These are phyloP conservation scores for Kodamaea leandrae DNA, from an alignment of 805 yeast species.

Conservation along the genomic window DNA sequence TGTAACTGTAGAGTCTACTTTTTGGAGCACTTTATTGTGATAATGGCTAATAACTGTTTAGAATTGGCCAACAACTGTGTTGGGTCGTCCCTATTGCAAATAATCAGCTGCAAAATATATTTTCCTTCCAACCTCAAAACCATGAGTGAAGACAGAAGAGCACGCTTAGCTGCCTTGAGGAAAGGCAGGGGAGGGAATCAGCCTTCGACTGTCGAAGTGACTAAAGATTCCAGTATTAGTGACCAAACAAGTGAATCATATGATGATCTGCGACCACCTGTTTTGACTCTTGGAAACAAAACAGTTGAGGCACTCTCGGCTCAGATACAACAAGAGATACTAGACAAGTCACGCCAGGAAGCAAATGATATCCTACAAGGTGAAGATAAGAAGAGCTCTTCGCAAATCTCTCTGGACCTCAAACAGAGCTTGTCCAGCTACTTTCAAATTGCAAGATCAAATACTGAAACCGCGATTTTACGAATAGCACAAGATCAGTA, in stretches of 20 bases:
- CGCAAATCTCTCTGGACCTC: slow-evolving; percentile 31
- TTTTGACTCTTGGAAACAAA: slow-evolving; percentile 13
- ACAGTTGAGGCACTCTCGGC: slow-evolving; percentile 28
- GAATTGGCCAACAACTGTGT: too few species aligned
- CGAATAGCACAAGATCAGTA: slow-evolving; percentile 26
- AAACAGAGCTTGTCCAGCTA: slow-evolving; percentile 26
- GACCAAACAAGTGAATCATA: too few species aligned
- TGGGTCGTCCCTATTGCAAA: too few species aligned
- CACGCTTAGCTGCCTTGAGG: slow-evolving; percentile 8
- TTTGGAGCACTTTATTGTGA: too few species aligned
- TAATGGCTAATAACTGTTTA: too few species aligned
- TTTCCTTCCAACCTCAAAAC: background rate
- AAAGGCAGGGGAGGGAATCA: slow-evolving; percentile 3
- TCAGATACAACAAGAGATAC: slow-evolving; percentile 22
- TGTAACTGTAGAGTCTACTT: too few species aligned
- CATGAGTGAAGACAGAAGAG: slow-evolving; percentile 8
- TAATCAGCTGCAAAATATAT: background rate
- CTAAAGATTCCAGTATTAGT: too few species aligned
- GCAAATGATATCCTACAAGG: slow-evolving; percentile 7
- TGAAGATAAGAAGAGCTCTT: slow-evolving; percentile 2
- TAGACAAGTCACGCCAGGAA: slow-evolving; percentile 6
- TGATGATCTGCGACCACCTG: slow-evolving; percentile 5
- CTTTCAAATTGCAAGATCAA: slow-evolving; percentile 23
- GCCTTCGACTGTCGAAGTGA: background rate
- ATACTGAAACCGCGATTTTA: slow-evolving; percentile 22